Conservation (phyloP, 495 filamentous ascomycete genomes). For the Neurospora sp. region DNA sequence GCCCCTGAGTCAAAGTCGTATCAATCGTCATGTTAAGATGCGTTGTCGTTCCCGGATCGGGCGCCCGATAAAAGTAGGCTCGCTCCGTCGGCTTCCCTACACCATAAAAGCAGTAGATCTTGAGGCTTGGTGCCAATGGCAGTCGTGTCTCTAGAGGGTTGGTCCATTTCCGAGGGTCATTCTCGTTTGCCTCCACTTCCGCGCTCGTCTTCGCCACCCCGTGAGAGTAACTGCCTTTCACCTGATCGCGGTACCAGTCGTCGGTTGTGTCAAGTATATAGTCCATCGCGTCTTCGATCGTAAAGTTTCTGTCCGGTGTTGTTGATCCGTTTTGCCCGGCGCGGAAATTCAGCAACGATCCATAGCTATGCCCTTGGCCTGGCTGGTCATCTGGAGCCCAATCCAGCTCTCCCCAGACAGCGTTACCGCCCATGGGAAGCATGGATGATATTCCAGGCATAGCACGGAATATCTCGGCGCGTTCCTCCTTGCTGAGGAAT, state of each 20-base stretch:
- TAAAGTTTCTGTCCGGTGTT: conserved; percentile 59
- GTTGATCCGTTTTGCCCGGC: conserved; percentile 41
- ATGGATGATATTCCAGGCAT: conserved; percentile 97
- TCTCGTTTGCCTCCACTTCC: conserved; percentile 82
- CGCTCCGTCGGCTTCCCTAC: conserved; percentile 86
- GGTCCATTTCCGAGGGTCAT: conserved; percentile 75
- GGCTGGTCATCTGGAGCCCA: conserved; percentile 85
- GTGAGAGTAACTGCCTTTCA: conserved; percentile 68
- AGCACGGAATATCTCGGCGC: conserved; percentile 86
- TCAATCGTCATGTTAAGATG: conserved; percentile 85
- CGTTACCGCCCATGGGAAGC: conserved; percentile 91
- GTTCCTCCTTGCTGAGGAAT: conserved; percentile 80
- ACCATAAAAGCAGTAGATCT: conserved; percentile 97
- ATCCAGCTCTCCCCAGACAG: conserved; percentile 83
- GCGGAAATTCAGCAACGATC: conserved; percentile 81
- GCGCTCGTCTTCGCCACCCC: conserved; percentile 72
- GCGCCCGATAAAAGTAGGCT: conserved; percentile 79
- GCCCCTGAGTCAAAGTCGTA: conserved; percentile 55
- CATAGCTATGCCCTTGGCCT: conserved; percentile 60
- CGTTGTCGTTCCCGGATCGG: conserved; percentile 49
- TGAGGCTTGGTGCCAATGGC: conserved; percentile 79
- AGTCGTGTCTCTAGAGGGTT: conserved; percentile 90
- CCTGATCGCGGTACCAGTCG: conserved; percentile 69
- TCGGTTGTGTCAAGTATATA: conserved; percentile 73
- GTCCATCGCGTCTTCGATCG: conserved; percentile 60